A percentile compares a stretch with the other conserved stretches of the same genome.
These are phyloP conservation scores for Blastobotrys raffinosifermentans DNA, from an alignment of 1,139 yeast species.

Conservation along the genomic window DNA sequence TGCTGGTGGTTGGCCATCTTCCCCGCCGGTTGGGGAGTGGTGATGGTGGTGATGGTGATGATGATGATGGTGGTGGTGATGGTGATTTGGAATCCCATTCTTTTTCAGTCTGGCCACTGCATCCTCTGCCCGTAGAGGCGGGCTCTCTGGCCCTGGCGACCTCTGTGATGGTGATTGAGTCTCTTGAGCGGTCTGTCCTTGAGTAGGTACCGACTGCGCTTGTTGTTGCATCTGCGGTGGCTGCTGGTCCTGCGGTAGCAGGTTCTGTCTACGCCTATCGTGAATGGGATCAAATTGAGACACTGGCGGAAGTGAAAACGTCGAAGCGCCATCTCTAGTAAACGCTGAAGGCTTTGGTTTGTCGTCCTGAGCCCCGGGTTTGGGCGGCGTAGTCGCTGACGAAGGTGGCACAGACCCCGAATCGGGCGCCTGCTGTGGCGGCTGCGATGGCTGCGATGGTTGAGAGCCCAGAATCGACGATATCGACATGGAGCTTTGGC, in stretches of 20 bases:
- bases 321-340: slow-evolving; percentile 3
- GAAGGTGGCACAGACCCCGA: too few species aligned
- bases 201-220: too few species aligned
- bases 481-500: slow-evolving; percentile 10
- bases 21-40: slow-evolving; percentile 7
- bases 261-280: slow-evolving; percentile 20
- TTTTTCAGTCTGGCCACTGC: slow-evolving; percentile 30
- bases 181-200: too few species aligned
- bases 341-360: too few species aligned
- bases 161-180: too few species aligned
- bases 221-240: slow-evolving; percentile 2
- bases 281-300: slow-evolving; percentile 18
- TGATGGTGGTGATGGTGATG: slow-evolving; percentile 22
- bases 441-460: too few species aligned
- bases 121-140: slow-evolving; percentile 29
- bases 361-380: too few species aligned
- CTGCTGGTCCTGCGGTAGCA: slow-evolving; percentile 4
- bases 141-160: background rate
- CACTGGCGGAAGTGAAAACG: slow-evolving; percentile 21
- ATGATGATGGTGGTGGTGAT: slow-evolving; percentile 21
- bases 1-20: slow-evolving; percentile 1
- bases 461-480: too few species aligned
- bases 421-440: too few species aligned
- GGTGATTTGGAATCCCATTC: slow-evolving; percentile 7
- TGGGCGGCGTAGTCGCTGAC: too few species aligned